These are phyloP conservation scores for Penicillium sp. DNA, from an alignment of 2,329 filamentous ascomycete genomes.

Conservation along the genomic window DNA sequence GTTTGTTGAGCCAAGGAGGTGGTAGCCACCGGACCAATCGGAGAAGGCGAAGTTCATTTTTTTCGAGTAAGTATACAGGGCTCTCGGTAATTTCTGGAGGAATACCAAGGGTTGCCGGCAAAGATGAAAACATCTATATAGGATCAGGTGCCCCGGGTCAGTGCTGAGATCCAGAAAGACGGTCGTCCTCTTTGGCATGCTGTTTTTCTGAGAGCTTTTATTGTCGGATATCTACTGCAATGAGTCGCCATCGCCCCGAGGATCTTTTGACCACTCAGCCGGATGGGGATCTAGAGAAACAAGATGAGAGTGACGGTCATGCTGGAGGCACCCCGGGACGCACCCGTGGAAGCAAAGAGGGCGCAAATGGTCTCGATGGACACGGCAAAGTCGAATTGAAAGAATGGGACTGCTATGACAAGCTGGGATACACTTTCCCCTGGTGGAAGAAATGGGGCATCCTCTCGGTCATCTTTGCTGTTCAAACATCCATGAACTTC, in stretches of 20 bases:
- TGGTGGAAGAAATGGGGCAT: conserved; percentile 67
- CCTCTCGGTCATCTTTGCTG: conserved; percentile 63
- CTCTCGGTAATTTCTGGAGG: not conserved
- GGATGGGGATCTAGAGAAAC: conserved; percentile 21
- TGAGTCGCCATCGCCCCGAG: conserved; percentile 12
- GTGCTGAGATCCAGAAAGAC: not conserved
- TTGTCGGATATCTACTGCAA: not conserved
- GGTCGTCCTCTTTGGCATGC: not conserved
- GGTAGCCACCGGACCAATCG: conserved; percentile 18
- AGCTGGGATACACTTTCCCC: conserved; percentile 61
- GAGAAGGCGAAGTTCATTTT: conserved; percentile 3
- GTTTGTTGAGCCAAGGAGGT: conserved; percentile 10
- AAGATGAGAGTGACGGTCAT: conserved; percentile 12
- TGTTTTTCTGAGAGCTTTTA: conserved; percentile 1
- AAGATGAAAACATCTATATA: conserved; percentile 3
- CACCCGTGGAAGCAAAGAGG: conserved; percentile 16
- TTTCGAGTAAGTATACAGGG: not conserved
- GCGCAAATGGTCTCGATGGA: conserved; percentile 9
- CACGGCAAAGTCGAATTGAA: conserved; percentile 41
- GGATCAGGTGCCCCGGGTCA: not conserved
- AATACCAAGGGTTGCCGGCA: not conserved
- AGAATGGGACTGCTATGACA: conserved; percentile 59
- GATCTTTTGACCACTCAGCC: conserved; percentile 3
- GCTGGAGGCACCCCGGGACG: too few species aligned
- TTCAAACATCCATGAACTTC: conserved; percentile 74